Percentiles rank a stretch among this genome's conserved stretches.
Evolutionary conservation across 1,139 yeast genomes (phyloP).

Genomic region (Debaryomyces sp.): DNA sequence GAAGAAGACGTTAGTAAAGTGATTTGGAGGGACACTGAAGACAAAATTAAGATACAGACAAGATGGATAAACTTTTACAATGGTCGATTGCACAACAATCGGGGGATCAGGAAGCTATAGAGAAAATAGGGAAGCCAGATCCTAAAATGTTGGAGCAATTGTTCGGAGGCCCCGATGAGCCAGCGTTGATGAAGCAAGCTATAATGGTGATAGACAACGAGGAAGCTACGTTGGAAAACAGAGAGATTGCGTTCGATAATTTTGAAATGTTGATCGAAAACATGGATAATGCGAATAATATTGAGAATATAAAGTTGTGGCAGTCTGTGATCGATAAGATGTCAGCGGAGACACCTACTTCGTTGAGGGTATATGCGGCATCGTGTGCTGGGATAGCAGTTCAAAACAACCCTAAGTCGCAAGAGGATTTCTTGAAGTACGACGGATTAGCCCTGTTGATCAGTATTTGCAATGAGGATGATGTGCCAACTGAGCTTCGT

Average conservation of each 20-base stretch:
- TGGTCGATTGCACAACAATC: conserved; percentile 88
- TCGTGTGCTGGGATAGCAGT: conserved; percentile 89
- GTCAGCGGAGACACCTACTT: conserved; percentile 32
- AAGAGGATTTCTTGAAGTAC: conserved; percentile 58
- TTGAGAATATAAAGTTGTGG: conserved; percentile 85
- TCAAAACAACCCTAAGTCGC: conserved; percentile 82
- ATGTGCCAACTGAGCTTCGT: conserved; percentile 40
- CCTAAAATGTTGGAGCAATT: conserved; percentile 75
- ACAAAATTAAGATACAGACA: neutral
- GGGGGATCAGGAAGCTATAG: conserved; percentile 66
- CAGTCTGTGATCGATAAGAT: conserved; percentile 59
- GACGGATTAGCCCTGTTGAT: conserved; percentile 53
- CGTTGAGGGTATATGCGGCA: conserved; percentile 60
- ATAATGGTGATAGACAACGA: conserved; percentile 63
- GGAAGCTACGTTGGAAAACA: conserved; percentile 64
- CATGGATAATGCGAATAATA: conserved; percentile 91
- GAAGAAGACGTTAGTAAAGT: neutral
- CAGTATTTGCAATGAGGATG: conserved; percentile 27
- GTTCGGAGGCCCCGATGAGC: conserved; percentile 85
- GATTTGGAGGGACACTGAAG: neutral
- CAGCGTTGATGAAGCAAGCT: conserved; percentile 78
- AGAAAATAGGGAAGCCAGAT: conserved; percentile 69
- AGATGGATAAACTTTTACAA: conserved; percentile 84
- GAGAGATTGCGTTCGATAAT: conserved; percentile 81
- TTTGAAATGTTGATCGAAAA: conserved; percentile 94